Percentiles rank a stretch among this genome's conserved stretches.
Conservation (phyloP, 805 yeast species). For the Cyberlindnera euphorbiiphila region DNA sequence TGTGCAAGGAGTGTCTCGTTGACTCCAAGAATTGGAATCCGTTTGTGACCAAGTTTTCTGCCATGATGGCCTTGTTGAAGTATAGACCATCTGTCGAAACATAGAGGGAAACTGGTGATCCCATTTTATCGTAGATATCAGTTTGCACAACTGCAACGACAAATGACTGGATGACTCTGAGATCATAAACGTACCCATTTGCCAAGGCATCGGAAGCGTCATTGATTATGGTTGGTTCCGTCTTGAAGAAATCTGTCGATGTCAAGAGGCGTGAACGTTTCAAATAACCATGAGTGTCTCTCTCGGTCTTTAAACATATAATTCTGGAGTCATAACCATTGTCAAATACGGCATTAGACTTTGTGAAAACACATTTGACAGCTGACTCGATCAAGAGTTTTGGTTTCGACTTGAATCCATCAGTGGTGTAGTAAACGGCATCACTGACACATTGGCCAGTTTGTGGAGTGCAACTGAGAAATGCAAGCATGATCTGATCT, state of each 20-base stretch:
- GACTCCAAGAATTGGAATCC: slow-evolving; percentile 34
- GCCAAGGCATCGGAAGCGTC: slow-evolving; percentile 29
- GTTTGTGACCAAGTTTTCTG: slow-evolving; percentile 18
- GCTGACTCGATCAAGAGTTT: slow-evolving; percentile 22
- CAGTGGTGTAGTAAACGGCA: slow-evolving; percentile 41
- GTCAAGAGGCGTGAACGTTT: slow-evolving; percentile 29
- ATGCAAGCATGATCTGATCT: slow-evolving; percentile 36
- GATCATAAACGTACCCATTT: slow-evolving; percentile 30
- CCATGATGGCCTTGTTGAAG: slow-evolving; percentile 34
- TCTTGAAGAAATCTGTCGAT: slow-evolving; percentile 44
- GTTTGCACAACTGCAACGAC: slow-evolving; percentile 31
- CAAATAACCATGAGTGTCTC: slow-evolving; percentile 33
- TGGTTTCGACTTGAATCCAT: slow-evolving; percentile 39
- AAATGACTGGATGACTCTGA: slow-evolving; percentile 31
- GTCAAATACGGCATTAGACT: slow-evolving; percentile 24
- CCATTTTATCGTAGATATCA: slow-evolving; percentile 18
- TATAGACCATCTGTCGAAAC: slow-evolving; percentile 33
- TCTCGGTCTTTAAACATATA: slow-evolving; percentile 41
- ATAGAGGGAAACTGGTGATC: slow-evolving; percentile 23
- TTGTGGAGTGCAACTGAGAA: slow-evolving; percentile 20
- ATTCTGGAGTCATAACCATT: slow-evolving; percentile 31
- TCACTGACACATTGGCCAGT: slow-evolving; percentile 31
- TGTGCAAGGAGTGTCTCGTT: slow-evolving; percentile 36
- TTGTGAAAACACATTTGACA: slow-evolving; percentile 32
- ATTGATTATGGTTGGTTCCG: slow-evolving; percentile 27